phyloP scores from a whole-genome alignment of 2,329 filamentous ascomycete genomes.

The Chaetothyriales sp. region DNA sequence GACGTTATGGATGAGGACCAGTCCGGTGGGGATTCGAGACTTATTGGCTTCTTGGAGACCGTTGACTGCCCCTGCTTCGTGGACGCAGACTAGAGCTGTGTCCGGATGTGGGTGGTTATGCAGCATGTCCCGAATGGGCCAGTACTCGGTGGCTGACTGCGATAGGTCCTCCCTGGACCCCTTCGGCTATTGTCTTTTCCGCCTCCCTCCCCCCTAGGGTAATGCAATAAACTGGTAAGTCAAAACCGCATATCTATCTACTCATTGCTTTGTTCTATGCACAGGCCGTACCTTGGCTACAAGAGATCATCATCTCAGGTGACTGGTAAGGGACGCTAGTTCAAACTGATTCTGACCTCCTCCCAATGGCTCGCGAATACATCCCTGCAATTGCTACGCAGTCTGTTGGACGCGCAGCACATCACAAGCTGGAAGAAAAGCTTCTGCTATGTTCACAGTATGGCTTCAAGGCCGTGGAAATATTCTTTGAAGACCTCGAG shows the following conservation, averaged over 20 bases:
- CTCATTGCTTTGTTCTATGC: neutral
- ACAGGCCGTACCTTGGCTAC: neutral
- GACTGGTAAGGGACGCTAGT: neutral
- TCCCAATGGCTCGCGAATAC: constrained; percentile 12
- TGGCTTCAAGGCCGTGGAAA: constrained; percentile 55
- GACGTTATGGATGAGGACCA: constrained; percentile 1
- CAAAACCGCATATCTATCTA: neutral
- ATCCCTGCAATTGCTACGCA: constrained; percentile 56
- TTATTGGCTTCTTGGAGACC: constrained; percentile 11
- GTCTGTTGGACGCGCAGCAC: constrained; percentile 58
- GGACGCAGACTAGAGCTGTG: constrained; percentile 8
- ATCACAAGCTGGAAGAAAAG: constrained; percentile 52
- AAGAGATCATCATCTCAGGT: neutral
- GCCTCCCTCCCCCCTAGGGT: neutral
- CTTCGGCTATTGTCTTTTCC: neutral
- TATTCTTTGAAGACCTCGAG: constrained; percentile 63
- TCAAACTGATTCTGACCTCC: neutral
- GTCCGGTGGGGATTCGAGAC: neutral
- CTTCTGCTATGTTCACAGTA: constrained; percentile 51
- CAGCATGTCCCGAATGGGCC: neutral
- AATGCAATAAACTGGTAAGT: neutral
- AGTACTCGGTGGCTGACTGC: neutral
- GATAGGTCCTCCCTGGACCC: neutral
- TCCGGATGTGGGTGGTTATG: neutral
- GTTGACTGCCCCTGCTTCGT: constrained; percentile 8